Evolutionary conservation across 2,329 filamentous ascomycete genomes (phyloP), one percentile per base, ranked within the genome.

Genomic region (Neofusicoccum ribis): DNA sequence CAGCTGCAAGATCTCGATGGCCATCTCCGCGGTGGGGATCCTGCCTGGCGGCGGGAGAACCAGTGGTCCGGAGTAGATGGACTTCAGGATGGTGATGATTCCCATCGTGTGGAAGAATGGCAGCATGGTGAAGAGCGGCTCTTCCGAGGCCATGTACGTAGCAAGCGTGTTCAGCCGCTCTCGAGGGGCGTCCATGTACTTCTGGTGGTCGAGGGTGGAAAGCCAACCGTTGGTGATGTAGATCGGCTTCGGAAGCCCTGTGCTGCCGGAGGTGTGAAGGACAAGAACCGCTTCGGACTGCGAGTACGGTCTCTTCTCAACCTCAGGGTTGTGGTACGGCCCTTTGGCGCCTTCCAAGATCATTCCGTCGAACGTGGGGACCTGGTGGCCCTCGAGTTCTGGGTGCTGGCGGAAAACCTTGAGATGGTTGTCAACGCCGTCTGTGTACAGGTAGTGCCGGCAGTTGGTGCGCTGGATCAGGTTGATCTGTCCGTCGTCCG

Each of bases 251-350:
- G 76, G 76, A 9, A 72, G 62, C 3, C 76, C 76, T 0, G 76
- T 79, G 0, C 74, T 73, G 1, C 76, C 76, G 23, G 73, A 76
- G 1, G 76, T 74, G 65, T 78, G 76, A 37, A 77, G 41, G 2
- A 76, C 69, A 0, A 71, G 64, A 15, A 74, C 52, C 1, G 66
- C 69, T 51, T 77, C 74, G 6, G 31, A 27, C 12, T 51, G 37
- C 37, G 54, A 51, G 39, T 64, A 64, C 31, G 56, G 43, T 31
- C 43, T 43, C 63, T 52, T 65, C n/a, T 62, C 64, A 4, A 36
- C 49, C 14, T 34, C 54, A 27, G 37, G 11, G 15, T 41, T 61
- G 15, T 41, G 36, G 23, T 60, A 65, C 12, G 47, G 31, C 6
- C 63, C 56, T 11, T 39, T 39, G 14, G 54, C 46, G 11, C 63